A percentile compares a stretch with the other conserved stretches of the same genome.
Evolutionary conservation across 257 asterid species (phyloP).

Genomic region (Solanum bulbocastanum): DNA sequence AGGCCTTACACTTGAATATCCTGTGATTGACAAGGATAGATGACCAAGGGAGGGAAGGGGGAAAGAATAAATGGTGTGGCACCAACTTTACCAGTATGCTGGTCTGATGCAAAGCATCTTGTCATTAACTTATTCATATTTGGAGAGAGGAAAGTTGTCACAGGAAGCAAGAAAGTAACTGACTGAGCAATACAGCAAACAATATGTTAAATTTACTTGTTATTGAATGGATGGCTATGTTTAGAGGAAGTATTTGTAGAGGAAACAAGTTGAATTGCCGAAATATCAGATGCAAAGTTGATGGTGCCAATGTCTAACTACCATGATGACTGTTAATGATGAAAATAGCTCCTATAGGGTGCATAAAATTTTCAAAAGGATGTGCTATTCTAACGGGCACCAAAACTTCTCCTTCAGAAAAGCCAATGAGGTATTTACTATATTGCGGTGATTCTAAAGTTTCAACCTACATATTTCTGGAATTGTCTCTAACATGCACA

Average conservation of each 20-base stretch:
- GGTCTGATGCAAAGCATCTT: not conserved
- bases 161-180: not conserved
- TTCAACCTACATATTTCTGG: not conserved
- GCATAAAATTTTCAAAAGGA: not conserved
- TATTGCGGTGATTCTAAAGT: not conserved
- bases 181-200: not conserved
- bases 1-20: not conserved
- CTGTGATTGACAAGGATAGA: not conserved
- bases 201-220: not conserved
- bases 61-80: not conserved
- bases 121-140: not conserved
- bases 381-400: not conserved
- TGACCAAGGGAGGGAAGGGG: not conserved
- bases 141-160: not conserved
- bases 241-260: not conserved
- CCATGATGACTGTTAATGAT: not conserved
- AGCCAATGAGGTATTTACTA: not conserved
- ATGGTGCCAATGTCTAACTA: not conserved
- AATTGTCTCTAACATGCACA: not conserved
- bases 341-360: not conserved
- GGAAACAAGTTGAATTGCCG: not conserved
- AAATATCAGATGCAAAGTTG: not conserved
- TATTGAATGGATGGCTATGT: not conserved
- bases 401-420: not conserved
- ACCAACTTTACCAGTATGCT: not conserved